These are phyloP conservation scores for Sanguinoderma infundibulare DNA, from an alignment of 1,284 basidiomycete species.

Conservation along the genomic window DNA sequence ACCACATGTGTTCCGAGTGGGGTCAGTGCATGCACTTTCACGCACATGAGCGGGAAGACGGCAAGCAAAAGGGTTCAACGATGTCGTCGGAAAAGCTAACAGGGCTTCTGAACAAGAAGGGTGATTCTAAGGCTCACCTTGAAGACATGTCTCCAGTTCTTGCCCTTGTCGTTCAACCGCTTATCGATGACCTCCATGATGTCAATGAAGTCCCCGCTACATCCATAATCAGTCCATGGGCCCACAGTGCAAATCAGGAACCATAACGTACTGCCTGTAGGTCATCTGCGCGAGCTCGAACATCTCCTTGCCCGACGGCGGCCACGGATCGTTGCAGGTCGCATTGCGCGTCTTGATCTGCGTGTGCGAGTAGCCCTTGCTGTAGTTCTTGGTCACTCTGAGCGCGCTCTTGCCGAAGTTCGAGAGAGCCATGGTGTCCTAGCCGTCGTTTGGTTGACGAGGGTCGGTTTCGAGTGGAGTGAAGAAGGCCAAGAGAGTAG, in stretches of 20 bases:
- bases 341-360: conserved; percentile 95
- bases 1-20: background rate
- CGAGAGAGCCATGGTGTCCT: conserved; percentile 36
- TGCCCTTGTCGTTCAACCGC: conserved; percentile 97
- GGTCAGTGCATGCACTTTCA: conserved; percentile 1
- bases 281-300: conserved; percentile 96
- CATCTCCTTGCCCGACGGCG: conserved; percentile 96
- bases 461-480: no score
- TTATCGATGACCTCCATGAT: conserved; percentile 99
- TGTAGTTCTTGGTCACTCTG: conserved; percentile 89
- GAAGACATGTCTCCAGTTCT: conserved; percentile 99
- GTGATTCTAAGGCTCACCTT: conserved; percentile 80
- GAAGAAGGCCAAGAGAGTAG: no score
- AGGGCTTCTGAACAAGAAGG: background rate
- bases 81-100: background rate
- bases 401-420: conserved; percentile 65
- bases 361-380: conserved; percentile 89
- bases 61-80: background rate
- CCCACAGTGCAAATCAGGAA: background rate
- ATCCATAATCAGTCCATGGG: background rate
- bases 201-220: conserved; percentile 93
- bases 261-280: conserved; percentile 84
- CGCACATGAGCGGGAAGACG: background rate
- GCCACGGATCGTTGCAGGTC: conserved; percentile 97
- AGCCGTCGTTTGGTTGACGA: no score